phyloP scores from a whole-genome alignment of 805 yeast genomes.

The Candida silvatica region DNA sequence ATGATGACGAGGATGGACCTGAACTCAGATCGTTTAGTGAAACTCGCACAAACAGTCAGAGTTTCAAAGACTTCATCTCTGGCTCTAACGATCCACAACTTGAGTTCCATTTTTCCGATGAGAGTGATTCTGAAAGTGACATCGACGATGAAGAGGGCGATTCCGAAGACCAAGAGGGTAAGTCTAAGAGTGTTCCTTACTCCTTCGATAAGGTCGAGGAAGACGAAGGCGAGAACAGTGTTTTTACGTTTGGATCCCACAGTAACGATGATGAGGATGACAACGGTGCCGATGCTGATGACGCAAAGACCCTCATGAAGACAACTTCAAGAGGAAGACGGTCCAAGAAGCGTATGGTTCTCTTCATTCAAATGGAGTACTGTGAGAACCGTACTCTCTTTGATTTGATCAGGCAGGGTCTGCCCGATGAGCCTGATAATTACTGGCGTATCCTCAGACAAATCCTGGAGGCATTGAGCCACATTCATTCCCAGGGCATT shows the following conservation, averaged over 20 bases:
- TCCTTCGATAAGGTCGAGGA: slow-evolving; percentile 5
- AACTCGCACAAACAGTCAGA: slow-evolving; percentile 24
- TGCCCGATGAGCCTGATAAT: slow-evolving; percentile 62
- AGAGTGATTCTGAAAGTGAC: slow-evolving; percentile 14
- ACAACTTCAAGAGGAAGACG: slow-evolving; percentile 6
- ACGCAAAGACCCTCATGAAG: slow-evolving; percentile 3
- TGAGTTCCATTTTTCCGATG: slow-evolving; percentile 44
- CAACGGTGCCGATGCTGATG: not conserved
- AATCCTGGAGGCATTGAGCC: slow-evolving; percentile 79
- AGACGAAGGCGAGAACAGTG: slow-evolving; percentile 14
- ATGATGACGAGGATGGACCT: slow-evolving; percentile 9
- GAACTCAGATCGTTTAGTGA: slow-evolving; percentile 12
- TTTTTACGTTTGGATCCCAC: slow-evolving; percentile 19
- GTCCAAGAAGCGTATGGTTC: slow-evolving; percentile 45
- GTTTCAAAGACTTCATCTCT: slow-evolving; percentile 60
- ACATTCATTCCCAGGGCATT: slow-evolving; percentile 89
- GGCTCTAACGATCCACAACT: slow-evolving; percentile 50
- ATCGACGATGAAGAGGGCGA: slow-evolving; percentile 11
- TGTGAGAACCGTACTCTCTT: slow-evolving; percentile 89
- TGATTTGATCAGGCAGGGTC: slow-evolving; percentile 73
- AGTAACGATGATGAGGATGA: slow-evolving; percentile 6
- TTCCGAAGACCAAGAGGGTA: slow-evolving; percentile 16
- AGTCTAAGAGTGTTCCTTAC: slow-evolving; percentile 22
- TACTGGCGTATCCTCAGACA: slow-evolving; percentile 90
- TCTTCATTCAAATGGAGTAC: slow-evolving; percentile 97